Evolutionary conservation across 768 basidiomycete genomes (phyloP), one percentile per base, ranked within the genome.

Genomic region (Collybiopsis luxurians): DNA sequence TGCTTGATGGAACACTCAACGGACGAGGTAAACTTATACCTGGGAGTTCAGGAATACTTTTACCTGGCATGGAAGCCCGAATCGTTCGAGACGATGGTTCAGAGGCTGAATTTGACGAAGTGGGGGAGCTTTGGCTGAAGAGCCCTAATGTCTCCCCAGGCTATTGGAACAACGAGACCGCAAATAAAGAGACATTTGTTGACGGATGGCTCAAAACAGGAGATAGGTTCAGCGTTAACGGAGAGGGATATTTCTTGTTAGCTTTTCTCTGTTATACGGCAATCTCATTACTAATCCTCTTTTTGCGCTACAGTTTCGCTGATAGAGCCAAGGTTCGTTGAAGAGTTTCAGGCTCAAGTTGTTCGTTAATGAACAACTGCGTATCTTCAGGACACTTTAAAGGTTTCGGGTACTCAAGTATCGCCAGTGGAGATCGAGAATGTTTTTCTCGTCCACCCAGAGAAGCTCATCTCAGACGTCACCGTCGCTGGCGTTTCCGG

Each of bases 181-280:
- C 88, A 0, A 89, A 82, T 24, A 71, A 72, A 49, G 82, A 83
- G 61, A 85, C 89, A 0, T 92, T 92, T 64, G 63, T 81, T 12
- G 75, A 81, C 44, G 88, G 89, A n/a, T 93, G 91, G 91, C 61
- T 93, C 24, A 75, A 73, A 53, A 92, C 89, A 0, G 91, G 91
- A 2, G 90, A 93, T 67, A 73, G 77, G 53, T 87, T 91, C 64
- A 71, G 77, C 38, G 80, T 83, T 4, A 81, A 88, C 59, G 74
- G 75, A 59, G 73, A 84, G 4, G 84, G 83, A 0, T 78, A 81
- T 56, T 83, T 90, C 64, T 92, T 80, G 88, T 90, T 58, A 40
- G 83, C 73, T 23, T 43, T 39, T 48, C 23, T 47, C 58, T 26
- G 2, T 58, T 48, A 54, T 17, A n/a, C 51, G n/a, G 6, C 27